phyloP scores from a whole-genome alignment of 805 yeast species.

The Diddensiella santjacobensis region DNA sequence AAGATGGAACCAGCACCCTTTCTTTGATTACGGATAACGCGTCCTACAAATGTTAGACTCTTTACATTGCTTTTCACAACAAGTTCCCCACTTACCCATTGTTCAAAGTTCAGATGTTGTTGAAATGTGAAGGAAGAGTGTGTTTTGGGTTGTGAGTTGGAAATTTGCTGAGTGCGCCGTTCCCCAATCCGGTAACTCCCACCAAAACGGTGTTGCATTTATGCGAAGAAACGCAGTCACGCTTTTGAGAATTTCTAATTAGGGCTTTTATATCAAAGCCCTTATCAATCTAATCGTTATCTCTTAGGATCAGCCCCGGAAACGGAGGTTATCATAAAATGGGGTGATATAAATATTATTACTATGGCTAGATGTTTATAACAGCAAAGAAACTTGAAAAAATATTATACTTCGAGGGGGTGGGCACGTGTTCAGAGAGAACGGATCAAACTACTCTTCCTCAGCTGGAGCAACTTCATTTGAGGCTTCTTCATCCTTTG shows the following conservation, averaged over 20 bases:
- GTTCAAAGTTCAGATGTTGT: constrained; percentile 7
- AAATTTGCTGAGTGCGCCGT: not conserved
- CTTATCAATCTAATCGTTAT: not conserved
- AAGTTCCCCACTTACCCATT: constrained; percentile 15
- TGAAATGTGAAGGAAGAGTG: constrained; percentile 5
- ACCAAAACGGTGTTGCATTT: not conserved
- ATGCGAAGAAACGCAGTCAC: constrained; percentile 3
- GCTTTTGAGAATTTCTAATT: not conserved
- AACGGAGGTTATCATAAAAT: too few relatives aligned
- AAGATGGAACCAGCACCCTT: constrained; percentile 99
- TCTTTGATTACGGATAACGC: constrained; percentile 99
- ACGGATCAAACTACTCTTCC: not conserved
- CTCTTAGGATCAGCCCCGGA: too few relatives aligned
- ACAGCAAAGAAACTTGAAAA: too few relatives aligned
- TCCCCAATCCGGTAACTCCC: constrained; percentile 2
- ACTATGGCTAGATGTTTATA: too few relatives aligned
- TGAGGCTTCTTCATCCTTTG: not conserved
- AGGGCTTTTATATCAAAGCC: not conserved
- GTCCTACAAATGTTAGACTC: constrained; percentile 22
- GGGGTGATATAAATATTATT: too few relatives aligned
- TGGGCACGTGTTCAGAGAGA: too few relatives aligned
- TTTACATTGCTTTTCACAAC: not conserved
- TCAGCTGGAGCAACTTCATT: not conserved
- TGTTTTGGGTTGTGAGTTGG: constrained; percentile 1
- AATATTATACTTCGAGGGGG: too few relatives aligned